These are phyloP conservation scores for Xanthoparmelia taractica DNA, from an alignment of 495 filamentous ascomycete species.

Conservation along the genomic window DNA sequence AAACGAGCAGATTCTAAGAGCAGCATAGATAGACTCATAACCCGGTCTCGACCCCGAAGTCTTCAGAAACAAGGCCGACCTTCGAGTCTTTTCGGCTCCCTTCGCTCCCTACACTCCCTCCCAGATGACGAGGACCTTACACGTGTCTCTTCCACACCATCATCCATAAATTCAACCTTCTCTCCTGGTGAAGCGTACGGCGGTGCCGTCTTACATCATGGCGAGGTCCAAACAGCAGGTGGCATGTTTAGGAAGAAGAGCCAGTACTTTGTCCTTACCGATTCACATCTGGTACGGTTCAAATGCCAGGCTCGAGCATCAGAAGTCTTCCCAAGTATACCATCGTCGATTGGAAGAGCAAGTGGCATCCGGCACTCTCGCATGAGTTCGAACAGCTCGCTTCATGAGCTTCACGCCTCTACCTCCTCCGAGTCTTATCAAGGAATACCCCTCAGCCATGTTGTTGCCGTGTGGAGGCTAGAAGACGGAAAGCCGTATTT, in stretches of 20 bases:
- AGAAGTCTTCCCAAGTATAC: slow-evolving; percentile 53
- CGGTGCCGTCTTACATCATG: slow-evolving; percentile 52
- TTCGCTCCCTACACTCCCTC: slow-evolving; percentile 44
- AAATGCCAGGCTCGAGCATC: slow-evolving; percentile 66
- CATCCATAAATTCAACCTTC: slow-evolving; percentile 29
- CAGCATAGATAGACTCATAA: slow-evolving; percentile 21
- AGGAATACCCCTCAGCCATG: slow-evolving; percentile 59
- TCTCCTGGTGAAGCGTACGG: slow-evolving; percentile 21
- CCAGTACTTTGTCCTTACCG: slow-evolving; percentile 86
- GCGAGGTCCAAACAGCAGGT: slow-evolving; percentile 71
- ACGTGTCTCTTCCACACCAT: slow-evolving; percentile 20
- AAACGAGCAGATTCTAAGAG: slow-evolving; percentile 23
- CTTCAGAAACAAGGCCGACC: slow-evolving; percentile 41
- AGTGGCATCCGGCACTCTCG: slow-evolving; percentile 44
- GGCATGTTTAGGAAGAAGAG: slow-evolving; percentile 77
- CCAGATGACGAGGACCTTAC: slow-evolving; percentile 41
- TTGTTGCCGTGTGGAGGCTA: slow-evolving; percentile 71
- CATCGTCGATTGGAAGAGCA: slow-evolving; percentile 36
- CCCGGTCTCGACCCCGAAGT: slow-evolving; percentile 21
- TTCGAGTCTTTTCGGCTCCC: slow-evolving; percentile 51
- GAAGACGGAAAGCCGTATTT: slow-evolving; percentile 73
- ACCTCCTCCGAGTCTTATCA: slow-evolving; percentile 44
- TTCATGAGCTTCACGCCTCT: slow-evolving; percentile 52
- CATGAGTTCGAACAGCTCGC: slow-evolving; percentile 43
- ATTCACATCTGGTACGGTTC: slow-evolving; percentile 72